Conservation (phyloP, 148 eudicot species). For the Rhododendron molle region DNA sequence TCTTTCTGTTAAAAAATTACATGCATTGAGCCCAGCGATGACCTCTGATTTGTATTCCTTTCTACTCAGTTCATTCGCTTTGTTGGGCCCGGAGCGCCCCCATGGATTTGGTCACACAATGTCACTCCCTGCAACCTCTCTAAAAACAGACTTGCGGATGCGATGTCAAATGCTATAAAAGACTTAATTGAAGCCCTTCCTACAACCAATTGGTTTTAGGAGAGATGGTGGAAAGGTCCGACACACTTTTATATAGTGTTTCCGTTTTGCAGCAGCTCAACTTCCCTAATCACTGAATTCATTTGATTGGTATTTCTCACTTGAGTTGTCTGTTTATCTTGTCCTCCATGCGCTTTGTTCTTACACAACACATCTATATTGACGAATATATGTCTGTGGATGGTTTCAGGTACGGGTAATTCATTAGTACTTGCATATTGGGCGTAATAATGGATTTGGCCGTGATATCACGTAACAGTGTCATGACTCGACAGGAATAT, state of each 20-base stretch:
- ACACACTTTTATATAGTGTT: background rate
- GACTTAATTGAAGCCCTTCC: too few relatives aligned
- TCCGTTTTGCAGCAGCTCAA: background rate
- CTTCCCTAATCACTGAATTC: background rate
- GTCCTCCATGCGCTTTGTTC: background rate
- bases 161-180: too few relatives aligned
- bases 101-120: too few relatives aligned
- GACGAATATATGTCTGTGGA: background rate
- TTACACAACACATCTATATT: background rate
- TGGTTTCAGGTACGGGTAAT: background rate
- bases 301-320: conserved; percentile 4
- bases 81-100: too few relatives aligned
- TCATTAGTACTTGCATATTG: too few relatives aligned
- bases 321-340: background rate
- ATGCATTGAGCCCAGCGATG: conserved; percentile 4
- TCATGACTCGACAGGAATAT: background rate
- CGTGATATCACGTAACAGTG: background rate
- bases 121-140: too few relatives aligned
- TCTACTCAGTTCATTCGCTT: background rate
- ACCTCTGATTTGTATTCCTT: background rate
- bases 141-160: too few relatives aligned
- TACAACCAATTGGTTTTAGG: too few relatives aligned
- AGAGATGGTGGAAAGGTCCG: too few relatives aligned
- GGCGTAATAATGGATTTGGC: background rate
- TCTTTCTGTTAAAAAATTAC: too few relatives aligned